Evolutionary conservation across 305 asterid species (phyloP), one percentile per base, ranked within the genome.

Genomic region (Fraxinus angustifolia): DNA sequence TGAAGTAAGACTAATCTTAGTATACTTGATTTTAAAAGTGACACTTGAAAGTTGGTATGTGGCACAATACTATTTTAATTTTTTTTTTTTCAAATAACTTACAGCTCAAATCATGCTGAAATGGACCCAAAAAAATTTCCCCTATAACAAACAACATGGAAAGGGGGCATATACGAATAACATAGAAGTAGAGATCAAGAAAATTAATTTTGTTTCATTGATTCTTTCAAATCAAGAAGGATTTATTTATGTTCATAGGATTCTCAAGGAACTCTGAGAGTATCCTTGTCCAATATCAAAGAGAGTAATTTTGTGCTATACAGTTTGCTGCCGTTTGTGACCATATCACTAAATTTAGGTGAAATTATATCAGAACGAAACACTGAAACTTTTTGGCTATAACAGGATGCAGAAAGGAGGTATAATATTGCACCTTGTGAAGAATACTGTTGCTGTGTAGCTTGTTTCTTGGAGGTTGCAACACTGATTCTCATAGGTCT

Each of bases 391-490:
- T 21, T 23, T 65, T 65, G 72, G 34, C 72, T 10, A 65, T 11
- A 26, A 67, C 81, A 45, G 48, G 58, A 30, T 19, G 68, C 34
- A 84, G 78, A 75, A 85, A 30, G 53, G 53, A 58, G 62, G 40
- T 45, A 35, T 1, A 60, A 72, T 74, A 31, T 74, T 70, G 78
- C 82, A 96, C 98, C 98, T 91, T 94, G 98, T 36, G 97, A 92
- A 86, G 94, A 85, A 90, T 80, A 91, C 67, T 92, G 98, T 78
- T 89, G 94, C 33, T 90, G 97, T 2, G 90, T 82, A 10, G 91
- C 86, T 50, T 94, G 89, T 86, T 93, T 96, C 86, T 94, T 94
- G 36, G 99, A 98, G 77, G 99, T 96, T 8, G 99, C 99, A 86
- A 92, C 94, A 73, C 97, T 91, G 83, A 94, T 80, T 38, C 98